Evolutionary conservation across 768 basidiomycete genomes (phyloP).

Genomic region (Termitomyces sp.): DNA sequence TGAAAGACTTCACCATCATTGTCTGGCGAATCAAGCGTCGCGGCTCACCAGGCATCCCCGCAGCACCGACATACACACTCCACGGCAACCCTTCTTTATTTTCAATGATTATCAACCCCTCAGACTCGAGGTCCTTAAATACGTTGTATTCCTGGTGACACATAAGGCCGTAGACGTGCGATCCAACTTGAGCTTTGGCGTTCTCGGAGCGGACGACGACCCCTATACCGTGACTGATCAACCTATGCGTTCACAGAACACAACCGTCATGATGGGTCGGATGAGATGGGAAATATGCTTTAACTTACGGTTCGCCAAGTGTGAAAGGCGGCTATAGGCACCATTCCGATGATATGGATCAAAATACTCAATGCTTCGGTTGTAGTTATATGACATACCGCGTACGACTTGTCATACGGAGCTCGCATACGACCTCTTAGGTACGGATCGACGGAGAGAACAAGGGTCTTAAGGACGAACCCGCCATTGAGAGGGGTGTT

Average conservation of each 20-base stretch:
- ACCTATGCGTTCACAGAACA: constrained; percentile 14
- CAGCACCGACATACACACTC: constrained; percentile 45
- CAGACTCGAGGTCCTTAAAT: constrained; percentile 17
- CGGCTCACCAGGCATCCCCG: constrained; percentile 51
- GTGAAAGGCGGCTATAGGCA: constrained; percentile 22
- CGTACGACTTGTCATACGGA: constrained; percentile 24
- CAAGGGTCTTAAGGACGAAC: constrained; percentile 47
- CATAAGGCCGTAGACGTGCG: constrained; percentile 36
- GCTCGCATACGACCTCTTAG: constrained; percentile 37
- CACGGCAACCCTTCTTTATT: constrained; percentile 46
- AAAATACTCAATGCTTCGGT: no score
- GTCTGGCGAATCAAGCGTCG: neutral
- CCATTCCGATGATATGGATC: no score
- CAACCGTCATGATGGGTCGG: neutral
- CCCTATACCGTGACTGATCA: constrained; percentile 35
- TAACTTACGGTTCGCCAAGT: constrained; percentile 34
- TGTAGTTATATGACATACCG: constrained; percentile 12
- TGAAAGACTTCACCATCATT: neutral
- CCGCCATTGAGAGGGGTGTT: constrained; percentile 42
- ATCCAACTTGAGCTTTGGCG: constrained; percentile 29
- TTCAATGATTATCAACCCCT: constrained; percentile 26
- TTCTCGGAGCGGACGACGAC: constrained; percentile 43
- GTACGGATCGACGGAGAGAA: constrained; percentile 42
- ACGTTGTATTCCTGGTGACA: constrained; percentile 40
- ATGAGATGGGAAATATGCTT: neutral